These are phyloP conservation scores for Wallacemonas sp. DNA, from an alignment of 208 protist species.

Conservation along the genomic window DNA sequence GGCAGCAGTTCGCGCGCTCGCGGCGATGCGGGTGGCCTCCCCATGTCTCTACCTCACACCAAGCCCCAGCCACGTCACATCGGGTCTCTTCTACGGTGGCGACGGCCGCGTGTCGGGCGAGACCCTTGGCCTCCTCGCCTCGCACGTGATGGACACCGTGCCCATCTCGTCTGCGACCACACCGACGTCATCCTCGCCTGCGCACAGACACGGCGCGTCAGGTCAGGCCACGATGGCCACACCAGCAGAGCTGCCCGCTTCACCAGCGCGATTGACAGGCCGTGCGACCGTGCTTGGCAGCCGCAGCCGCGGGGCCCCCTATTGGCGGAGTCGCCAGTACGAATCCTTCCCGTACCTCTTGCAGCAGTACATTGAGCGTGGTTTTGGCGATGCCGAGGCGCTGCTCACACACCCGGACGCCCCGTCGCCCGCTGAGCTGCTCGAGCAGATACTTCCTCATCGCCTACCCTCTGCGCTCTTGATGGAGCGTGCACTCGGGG, in stretches of 20 bases:
- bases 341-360: constrained; percentile 61
- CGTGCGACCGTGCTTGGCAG: background rate
- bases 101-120: background rate
- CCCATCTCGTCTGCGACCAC: background rate
- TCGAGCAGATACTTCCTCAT: constrained; percentile 49
- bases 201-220: no score
- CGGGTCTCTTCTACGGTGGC: constrained; percentile 11
- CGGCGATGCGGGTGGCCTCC: constrained; percentile 5
- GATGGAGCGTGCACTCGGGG: constrained; percentile 37
- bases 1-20: background rate
- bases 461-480: constrained; percentile 49
- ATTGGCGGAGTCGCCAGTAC: constrained; percentile 35
- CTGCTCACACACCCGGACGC: constrained; percentile 68
- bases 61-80: constrained; percentile 6
- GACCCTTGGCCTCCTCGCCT: background rate
- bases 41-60: constrained; percentile 14
- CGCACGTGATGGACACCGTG: background rate
- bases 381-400: constrained; percentile 31
- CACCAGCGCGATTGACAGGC: background rate
- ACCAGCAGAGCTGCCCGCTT: constrained; percentile 2
- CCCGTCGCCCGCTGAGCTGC: constrained; percentile 50
- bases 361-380: constrained; percentile 60
- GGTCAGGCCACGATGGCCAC: no score
- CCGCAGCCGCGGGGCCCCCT: constrained; percentile 13
- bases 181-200: no score